Evolutionary conservation across 805 yeast species (phyloP).

Genomic region (Torulaspora indica): DNA sequence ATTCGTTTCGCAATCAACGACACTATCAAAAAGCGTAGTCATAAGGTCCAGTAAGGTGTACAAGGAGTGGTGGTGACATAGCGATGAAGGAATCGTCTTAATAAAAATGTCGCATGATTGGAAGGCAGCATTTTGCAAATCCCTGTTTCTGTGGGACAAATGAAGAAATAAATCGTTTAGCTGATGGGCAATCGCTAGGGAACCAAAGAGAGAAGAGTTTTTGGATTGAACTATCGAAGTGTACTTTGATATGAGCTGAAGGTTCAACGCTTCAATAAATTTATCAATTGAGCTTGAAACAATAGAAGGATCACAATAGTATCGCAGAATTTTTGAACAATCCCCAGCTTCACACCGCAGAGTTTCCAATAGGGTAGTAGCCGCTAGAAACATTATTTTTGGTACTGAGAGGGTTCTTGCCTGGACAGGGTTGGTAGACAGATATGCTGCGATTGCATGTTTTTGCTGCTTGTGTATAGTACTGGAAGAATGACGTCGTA

Average conservation of each 20-base stretch:
- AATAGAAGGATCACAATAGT: constrained; percentile 83
- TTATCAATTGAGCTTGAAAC: constrained; percentile 63
- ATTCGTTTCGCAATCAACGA: constrained; percentile 76
- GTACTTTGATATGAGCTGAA: constrained; percentile 53
- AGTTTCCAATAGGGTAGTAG: constrained; percentile 73
- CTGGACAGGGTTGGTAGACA: constrained; percentile 45
- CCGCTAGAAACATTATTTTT: constrained; percentile 80
- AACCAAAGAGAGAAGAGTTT: constrained; percentile 50
- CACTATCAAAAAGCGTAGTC: constrained; percentile 69
- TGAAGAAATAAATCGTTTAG: constrained; percentile 59
- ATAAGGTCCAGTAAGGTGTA: constrained; percentile 79
- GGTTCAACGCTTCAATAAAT: constrained; percentile 61
- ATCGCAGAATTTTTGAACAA: constrained; percentile 69
- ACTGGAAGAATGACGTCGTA: constrained; percentile 84
- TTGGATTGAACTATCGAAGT: constrained; percentile 49
- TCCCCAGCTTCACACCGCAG: constrained; percentile 76
- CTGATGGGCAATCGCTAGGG: constrained; percentile 60
- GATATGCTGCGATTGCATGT: constrained; percentile 43
- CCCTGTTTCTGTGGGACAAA: constrained; percentile 73
- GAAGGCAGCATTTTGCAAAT: constrained; percentile 74
- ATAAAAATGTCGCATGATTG: constrained; percentile 69
- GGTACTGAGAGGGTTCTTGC: constrained; percentile 58
- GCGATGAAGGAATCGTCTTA: constrained; percentile 62
- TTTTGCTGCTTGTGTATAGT: constrained; percentile 73
- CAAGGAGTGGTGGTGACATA: constrained; percentile 69